Evolutionary conservation across 129 eudicot species (phyloP).

Genomic region (Smallanthus sonchifolius): DNA sequence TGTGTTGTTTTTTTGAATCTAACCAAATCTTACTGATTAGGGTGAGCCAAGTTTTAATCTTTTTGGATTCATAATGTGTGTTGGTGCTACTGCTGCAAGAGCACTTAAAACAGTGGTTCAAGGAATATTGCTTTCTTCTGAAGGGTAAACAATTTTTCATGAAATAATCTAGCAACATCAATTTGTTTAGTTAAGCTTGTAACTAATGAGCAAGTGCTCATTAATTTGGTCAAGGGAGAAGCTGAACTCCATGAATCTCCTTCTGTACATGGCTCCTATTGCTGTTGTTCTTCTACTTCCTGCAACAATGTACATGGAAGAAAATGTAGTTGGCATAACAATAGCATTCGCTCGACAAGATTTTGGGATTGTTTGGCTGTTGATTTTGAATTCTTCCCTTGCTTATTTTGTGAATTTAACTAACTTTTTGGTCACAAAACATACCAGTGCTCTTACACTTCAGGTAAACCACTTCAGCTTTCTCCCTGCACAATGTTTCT

Average conservation of each 20-base stretch:
- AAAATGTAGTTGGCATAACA: slow-evolving; percentile 40
- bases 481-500: background rate
- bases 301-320: slow-evolving; percentile 45
- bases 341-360: slow-evolving; percentile 33
- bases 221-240: slow-evolving; percentile 50
- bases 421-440: slow-evolving; percentile 57
- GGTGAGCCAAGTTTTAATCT: slow-evolving; percentile 86
- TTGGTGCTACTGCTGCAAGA: slow-evolving; percentile 91
- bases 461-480: slow-evolving; percentile 33
- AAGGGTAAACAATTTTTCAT: slow-evolving; percentile 42
- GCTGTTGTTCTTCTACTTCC: slow-evolving; percentile 59
- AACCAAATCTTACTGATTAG: slow-evolving; percentile 20
- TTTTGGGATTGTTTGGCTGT: slow-evolving; percentile 38
- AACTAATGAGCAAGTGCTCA: background rate
- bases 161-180: background rate
- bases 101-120: slow-evolving; percentile 85
- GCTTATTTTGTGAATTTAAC: slow-evolving; percentile 53
- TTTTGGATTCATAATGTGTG: slow-evolving; percentile 73
- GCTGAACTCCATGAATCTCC: slow-evolving; percentile 87
- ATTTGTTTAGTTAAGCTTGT: background rate
- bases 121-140: slow-evolving; percentile 78
- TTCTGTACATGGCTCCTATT: slow-evolving; percentile 92
- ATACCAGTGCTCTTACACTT: slow-evolving; percentile 57
- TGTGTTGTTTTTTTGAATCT: background rate
- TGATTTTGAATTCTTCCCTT: slow-evolving; percentile 47